phyloP scores from a whole-genome alignment of 768 basidiomycete genomes.

The Suillus americanus region DNA sequence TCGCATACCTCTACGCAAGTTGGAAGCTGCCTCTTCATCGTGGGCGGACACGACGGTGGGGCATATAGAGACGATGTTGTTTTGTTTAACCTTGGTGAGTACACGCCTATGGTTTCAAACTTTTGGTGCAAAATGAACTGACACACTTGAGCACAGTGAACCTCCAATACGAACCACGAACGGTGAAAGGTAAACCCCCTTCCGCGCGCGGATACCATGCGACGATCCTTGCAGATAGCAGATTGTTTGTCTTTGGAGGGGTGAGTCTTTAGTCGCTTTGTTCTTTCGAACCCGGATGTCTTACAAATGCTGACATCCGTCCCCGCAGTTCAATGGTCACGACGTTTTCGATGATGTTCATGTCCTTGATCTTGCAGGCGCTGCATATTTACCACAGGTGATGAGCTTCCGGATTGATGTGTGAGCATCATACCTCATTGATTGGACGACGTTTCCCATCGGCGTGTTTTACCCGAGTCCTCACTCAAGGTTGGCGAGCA shows the following conservation, averaged over 20 bases:
- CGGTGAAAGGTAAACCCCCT: constrained; percentile 65
- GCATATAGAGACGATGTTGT: constrained; percentile 75
- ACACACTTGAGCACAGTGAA: constrained; percentile 53
- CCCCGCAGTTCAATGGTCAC: constrained; percentile 64
- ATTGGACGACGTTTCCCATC: neutral
- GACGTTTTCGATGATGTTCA: constrained; percentile 85
- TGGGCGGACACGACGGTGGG: constrained; percentile 84
- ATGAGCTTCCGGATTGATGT: constrained; percentile 67
- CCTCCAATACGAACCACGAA: constrained; percentile 78
- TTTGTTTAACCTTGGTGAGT: constrained; percentile 82
- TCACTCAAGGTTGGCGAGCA: neutral
- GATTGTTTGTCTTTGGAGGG: constrained; percentile 86
- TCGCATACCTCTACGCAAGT: constrained; percentile 89
- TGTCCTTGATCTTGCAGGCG: constrained; percentile 81
- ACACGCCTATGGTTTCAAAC: neutral
- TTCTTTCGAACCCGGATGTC: neutral
- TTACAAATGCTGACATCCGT: constrained; percentile 11
- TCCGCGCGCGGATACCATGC: constrained; percentile 83
- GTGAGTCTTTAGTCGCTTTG: constrained; percentile 17
- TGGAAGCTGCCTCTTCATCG: constrained; percentile 87
- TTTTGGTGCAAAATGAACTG: neutral
- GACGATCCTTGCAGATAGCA: constrained; percentile 76
- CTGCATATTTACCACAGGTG: constrained; percentile 88
- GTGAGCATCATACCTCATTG: neutral
- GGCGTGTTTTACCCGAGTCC: neutral